Percentiles rank a stretch among this genome's conserved stretches.
Evolutionary conservation across 2,329 filamentous ascomycete species (phyloP).

Genomic region (Fusarium graminum): DNA sequence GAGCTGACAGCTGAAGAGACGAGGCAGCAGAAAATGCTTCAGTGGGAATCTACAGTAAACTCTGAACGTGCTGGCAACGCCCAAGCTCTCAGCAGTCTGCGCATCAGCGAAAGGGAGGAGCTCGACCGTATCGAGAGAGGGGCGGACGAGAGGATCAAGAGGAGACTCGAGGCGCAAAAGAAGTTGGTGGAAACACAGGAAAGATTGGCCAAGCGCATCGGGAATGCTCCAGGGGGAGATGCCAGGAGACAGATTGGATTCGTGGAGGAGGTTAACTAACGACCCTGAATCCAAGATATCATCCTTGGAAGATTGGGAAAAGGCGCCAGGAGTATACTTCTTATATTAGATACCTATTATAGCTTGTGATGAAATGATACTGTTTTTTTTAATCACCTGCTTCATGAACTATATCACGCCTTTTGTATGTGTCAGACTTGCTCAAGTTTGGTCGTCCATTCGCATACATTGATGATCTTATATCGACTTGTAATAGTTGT

Average conservation of each 20-base stretch:
- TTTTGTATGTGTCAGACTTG: too few relatives aligned
- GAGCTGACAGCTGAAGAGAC: conserved; percentile 61
- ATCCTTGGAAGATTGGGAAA: conserved; percentile 12
- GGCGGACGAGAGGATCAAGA: conserved; percentile 61
- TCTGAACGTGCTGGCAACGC: conserved; percentile 62
- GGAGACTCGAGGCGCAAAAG: conserved; percentile 64
- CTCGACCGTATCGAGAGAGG: conserved; percentile 62
- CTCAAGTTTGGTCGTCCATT: too few relatives aligned
- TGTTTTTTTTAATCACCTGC: neutral
- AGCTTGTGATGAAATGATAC: conserved; percentile 3
- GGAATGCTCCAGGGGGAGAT: conserved; percentile 53
- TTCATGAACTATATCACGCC: neutral
- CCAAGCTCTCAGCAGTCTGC: conserved; percentile 63
- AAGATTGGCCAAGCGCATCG: conserved; percentile 58
- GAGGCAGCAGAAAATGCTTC: conserved; percentile 59
- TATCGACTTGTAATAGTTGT: too few relatives aligned
- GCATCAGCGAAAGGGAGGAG: conserved; percentile 65
- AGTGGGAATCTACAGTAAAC: conserved; percentile 63
- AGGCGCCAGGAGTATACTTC: conserved; percentile 30
- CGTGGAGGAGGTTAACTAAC: conserved; percentile 64
- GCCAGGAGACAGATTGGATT: conserved; percentile 67
- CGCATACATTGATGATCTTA: too few relatives aligned
- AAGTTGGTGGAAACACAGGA: conserved; percentile 64
- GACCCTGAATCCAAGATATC: conserved; percentile 3
- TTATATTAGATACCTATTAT: conserved; percentile 19